Conservation (phyloP, 768 basidiomycete genomes). For the Mycena galericulata region DNA sequence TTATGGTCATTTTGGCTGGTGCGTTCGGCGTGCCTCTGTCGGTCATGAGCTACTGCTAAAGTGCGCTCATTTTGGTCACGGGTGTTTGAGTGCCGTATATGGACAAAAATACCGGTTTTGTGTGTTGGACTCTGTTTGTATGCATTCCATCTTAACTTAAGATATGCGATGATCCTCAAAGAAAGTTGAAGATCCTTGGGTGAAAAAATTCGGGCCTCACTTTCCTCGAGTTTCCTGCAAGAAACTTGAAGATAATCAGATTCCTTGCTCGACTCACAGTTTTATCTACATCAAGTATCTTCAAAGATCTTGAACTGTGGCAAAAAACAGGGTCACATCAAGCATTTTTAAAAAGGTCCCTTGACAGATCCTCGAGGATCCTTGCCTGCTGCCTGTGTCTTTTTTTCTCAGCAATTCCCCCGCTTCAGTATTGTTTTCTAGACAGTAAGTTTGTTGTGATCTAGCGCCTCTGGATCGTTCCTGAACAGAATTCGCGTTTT, state of each 20-base stretch:
- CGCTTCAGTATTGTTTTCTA: too few species aligned
- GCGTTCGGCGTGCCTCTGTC: too few species aligned
- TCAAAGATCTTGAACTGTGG: background rate
- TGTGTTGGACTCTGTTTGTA: constrained; percentile 16
- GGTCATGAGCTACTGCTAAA: too few species aligned
- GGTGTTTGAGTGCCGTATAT: background rate
- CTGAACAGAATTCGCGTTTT: too few species aligned
- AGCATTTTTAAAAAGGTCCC: background rate
- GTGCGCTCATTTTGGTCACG: too few species aligned
- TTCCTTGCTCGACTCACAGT: background rate
- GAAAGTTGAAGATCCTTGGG: background rate
- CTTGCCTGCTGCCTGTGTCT: too few species aligned
- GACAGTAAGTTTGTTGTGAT: too few species aligned
- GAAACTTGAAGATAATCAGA: background rate
- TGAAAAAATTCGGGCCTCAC: background rate
- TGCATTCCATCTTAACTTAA: background rate
- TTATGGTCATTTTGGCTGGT: too few species aligned
- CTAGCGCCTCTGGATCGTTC: too few species aligned
- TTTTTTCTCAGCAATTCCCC: too few species aligned
- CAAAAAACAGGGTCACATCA: background rate
- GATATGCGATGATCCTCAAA: background rate
- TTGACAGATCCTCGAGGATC: background rate
- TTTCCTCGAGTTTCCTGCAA: background rate
- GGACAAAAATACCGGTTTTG: background rate
- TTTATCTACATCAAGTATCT: background rate